phyloP scores from a whole-genome alignment of 805 yeast genomes.

The Saturnispora zaruensis region DNA sequence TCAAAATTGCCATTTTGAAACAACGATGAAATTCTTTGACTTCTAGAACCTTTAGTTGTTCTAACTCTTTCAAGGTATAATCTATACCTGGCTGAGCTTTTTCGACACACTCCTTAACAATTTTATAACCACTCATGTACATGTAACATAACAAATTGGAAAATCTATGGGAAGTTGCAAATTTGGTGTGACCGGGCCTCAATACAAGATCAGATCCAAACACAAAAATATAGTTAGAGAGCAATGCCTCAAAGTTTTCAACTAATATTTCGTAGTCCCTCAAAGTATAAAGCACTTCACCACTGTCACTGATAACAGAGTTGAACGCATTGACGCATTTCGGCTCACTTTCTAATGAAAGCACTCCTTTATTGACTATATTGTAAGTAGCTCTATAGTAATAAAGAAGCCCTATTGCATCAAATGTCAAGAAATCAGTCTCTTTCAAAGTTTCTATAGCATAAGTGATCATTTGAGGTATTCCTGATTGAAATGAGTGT shows the following conservation, averaged over 20 bases:
- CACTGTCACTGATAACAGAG: not conserved
- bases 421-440: constrained; percentile 5
- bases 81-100: not conserved
- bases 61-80: constrained; percentile 4
- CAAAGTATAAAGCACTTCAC: constrained; percentile 2
- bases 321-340: not conserved
- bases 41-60: constrained; percentile 13
- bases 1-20: constrained; percentile 14
- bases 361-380: constrained; percentile 2
- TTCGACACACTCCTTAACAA: constrained; percentile 5
- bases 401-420: constrained; percentile 4
- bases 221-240: constrained; percentile 9
- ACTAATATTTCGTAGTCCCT: constrained; percentile 18
- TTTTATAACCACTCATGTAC: constrained; percentile 15
- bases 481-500: constrained; percentile 19
- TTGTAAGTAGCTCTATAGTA: constrained; percentile 13
- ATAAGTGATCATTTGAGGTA: constrained; percentile 14
- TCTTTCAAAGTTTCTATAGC: constrained; percentile 8
- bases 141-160: constrained; percentile 18
- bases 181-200: not conserved
- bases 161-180: not conserved
- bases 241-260: constrained; percentile 14
- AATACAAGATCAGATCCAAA: constrained; percentile 6
- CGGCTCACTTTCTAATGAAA: not conserved
- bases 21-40: constrained; percentile 15